A percentile compares a stretch with the other conserved stretches of the same genome.
phyloP scores from a whole-genome alignment of 2,329 filamentous ascomycete genomes.

The Fonsecaea nubica region DNA sequence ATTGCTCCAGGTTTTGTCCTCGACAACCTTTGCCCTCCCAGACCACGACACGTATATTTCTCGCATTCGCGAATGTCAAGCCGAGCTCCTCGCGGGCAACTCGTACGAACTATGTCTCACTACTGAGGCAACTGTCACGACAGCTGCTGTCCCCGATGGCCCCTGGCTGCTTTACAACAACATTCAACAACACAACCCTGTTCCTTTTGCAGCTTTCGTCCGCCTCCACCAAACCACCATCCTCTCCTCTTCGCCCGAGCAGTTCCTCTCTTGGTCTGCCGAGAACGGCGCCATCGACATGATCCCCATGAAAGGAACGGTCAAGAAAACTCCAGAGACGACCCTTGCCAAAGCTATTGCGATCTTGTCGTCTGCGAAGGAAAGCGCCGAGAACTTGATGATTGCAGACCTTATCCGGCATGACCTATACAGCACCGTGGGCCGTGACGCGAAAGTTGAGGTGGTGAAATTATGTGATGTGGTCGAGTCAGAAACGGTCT shows the following conservation, averaged over 20 bases:
- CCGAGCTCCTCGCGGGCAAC: slow-evolving; percentile 74
- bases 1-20: slow-evolving; percentile 38
- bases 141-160: slow-evolving; percentile 43
- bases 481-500: slow-evolving; percentile 90
- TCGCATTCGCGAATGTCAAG: slow-evolving; percentile 73
- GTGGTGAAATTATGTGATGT: slow-evolving; percentile 83
- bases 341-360: slow-evolving; percentile 74
- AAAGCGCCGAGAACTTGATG: slow-evolving; percentile 96
- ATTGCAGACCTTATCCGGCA: slow-evolving; percentile 96
- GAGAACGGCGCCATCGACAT: slow-evolving; percentile 64
- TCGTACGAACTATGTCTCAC: slow-evolving; percentile 89
- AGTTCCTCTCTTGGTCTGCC: slow-evolving; percentile 76
- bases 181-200: slow-evolving; percentile 74
- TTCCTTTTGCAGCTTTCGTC: slow-evolving; percentile 84
- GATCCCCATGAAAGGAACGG: slow-evolving; percentile 95
- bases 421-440: slow-evolving; percentile 68
- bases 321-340: slow-evolving; percentile 74
- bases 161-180: slow-evolving; percentile 76
- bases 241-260: slow-evolving; percentile 84
- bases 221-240: slow-evolving; percentile 73
- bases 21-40: slow-evolving; percentile 45
- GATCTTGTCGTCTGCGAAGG: slow-evolving; percentile 81
- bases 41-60: slow-evolving; percentile 63
- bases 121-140: slow-evolving; percentile 70
- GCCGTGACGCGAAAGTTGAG: slow-evolving; percentile 55